These are phyloP conservation scores for Thinopyrum elongatum DNA, from an alignment of 176 grass and related monocot genomes.

Conservation along the genomic window DNA sequence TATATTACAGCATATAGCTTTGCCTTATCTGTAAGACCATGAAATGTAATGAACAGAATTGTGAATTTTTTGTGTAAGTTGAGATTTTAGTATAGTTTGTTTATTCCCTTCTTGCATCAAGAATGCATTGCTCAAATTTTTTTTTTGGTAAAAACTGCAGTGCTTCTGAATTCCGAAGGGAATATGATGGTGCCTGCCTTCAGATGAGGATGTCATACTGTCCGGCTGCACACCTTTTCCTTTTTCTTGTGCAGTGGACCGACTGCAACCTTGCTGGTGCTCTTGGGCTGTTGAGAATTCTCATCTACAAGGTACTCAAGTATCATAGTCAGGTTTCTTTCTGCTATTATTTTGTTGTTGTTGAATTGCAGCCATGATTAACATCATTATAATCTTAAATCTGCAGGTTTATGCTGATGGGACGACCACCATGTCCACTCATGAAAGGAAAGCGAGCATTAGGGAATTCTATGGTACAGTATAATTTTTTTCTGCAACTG, in stretches of 20 bases:
- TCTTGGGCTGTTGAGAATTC: slow-evolving; percentile 80
- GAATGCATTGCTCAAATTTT: not conserved
- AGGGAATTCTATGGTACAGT: slow-evolving; percentile 85
- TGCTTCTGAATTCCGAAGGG: slow-evolving; percentile 76
- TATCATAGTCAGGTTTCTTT: not conserved
- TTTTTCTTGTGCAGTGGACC: slow-evolving; percentile 87
- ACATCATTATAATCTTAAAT: not conserved
- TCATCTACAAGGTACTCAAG: slow-evolving; percentile 74
- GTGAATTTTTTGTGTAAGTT: not conserved
- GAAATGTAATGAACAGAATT: not conserved
- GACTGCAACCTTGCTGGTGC: slow-evolving; percentile 87
- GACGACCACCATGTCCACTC: slow-evolving; percentile 88
- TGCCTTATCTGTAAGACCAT: not conserved
- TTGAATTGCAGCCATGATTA: not conserved
- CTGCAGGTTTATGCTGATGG: slow-evolving; percentile 85
- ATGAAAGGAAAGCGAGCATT: slow-evolving; percentile 90
- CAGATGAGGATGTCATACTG: slow-evolving; percentile 94
- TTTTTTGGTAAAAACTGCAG: slow-evolving; percentile 40
- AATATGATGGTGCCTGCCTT: slow-evolving; percentile 85
- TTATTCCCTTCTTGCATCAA: not conserved
- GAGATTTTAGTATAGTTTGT: not conserved
- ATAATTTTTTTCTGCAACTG: not conserved
- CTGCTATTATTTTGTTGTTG: slow-evolving; percentile 10
- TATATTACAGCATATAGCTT: not conserved
- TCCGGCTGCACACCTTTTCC: slow-evolving; percentile 85